Evolutionary conservation across 1,284 basidiomycete species (phyloP).

Genomic region (Ganoderma lingzhi): DNA sequence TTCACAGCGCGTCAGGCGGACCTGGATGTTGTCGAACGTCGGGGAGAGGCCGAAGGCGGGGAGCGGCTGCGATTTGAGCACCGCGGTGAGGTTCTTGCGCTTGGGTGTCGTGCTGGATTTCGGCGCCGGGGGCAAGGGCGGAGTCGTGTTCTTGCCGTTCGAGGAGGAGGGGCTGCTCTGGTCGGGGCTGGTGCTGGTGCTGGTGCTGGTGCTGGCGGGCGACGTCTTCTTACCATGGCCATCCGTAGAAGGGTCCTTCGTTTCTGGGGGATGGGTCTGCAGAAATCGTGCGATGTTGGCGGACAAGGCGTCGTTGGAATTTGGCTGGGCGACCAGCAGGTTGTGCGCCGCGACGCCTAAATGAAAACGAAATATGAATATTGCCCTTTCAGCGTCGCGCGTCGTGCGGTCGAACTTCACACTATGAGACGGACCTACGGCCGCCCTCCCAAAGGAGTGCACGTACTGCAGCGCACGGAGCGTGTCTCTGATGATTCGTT

Average conservation of each 20-base stretch:
- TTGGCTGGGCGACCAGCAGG: neutral
- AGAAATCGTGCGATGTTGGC: neutral
- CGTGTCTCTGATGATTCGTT: constrained; percentile 18
- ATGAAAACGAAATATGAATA: neutral
- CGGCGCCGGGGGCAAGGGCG: neutral
- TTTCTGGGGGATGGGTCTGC: neutral
- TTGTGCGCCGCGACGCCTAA: neutral
- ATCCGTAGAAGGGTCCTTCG: neutral
- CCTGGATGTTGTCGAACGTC: constrained; percentile 15
- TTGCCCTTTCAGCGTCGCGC: neutral
- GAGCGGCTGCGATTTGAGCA: constrained; percentile 17
- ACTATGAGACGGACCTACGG: neutral
- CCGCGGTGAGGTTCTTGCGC: neutral
- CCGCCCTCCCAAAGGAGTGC: constrained; percentile 14
- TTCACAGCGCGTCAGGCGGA: constrained; percentile 20
- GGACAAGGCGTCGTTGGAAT: neutral
- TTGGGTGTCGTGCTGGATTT: neutral
- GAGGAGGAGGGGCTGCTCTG: too few species aligned
- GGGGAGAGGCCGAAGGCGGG: constrained; percentile 17
- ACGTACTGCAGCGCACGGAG: constrained; percentile 27
- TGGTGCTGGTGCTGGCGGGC: neutral
- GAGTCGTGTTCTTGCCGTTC: neutral
- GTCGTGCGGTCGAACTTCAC: neutral
- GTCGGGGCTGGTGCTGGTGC: neutral
- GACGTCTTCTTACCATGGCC: neutral